Evolutionary conservation across 2,329 filamentous ascomycete genomes (phyloP), one percentile per base, ranked within the genome.

Genomic region (Cordyceps tenuipes): DNA sequence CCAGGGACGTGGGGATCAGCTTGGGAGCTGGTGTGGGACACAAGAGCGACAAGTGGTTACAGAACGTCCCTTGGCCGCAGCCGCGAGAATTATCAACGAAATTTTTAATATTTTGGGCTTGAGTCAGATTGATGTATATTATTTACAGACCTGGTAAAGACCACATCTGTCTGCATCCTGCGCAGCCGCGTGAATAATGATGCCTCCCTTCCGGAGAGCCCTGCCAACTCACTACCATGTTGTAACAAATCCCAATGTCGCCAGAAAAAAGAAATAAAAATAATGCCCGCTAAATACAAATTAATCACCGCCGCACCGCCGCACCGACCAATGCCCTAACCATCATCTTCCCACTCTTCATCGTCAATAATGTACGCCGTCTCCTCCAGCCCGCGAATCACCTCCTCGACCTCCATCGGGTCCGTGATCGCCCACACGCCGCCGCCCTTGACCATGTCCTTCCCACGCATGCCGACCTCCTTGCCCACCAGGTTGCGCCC

Each of bases 401-500:
- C 82, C 63, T 88, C 84, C 63, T 91, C 87, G 51, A 91, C 82
- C 71, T 90, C 88, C 59, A 79, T 82, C 9, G 92, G 91, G 70
- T 91, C 87, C 10, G 86, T 92, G 58, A 97, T 89, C 4, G 88
- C 91, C 91, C 92, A 96, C 0, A 97, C 92, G 2, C 93, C 93
- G 53, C 91, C 92, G 1, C 91, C 91, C 70, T 93, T 95, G 53
- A 93, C 83, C 17, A 82, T 77, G 59, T 94, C 90, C 68, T 87
- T 84, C 23, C 85, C 85, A 54, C 85, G 83, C 84, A 94, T 92
- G 10, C 91, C 92, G 3, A 97, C 92, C 74, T 97, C 93, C 74
- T 97, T 97, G 13, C 92, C 91, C 1, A 97, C 92, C 8, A 97
- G 78, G 71, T 97, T 97, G 61, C 92, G 82, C 0, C 93, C 93